A percentile compares a stretch with the other conserved stretches of the same genome.
Conservation (phyloP, 371 early-diverging fungal genomes). For the Nosema muscidifuracis region DNA sequence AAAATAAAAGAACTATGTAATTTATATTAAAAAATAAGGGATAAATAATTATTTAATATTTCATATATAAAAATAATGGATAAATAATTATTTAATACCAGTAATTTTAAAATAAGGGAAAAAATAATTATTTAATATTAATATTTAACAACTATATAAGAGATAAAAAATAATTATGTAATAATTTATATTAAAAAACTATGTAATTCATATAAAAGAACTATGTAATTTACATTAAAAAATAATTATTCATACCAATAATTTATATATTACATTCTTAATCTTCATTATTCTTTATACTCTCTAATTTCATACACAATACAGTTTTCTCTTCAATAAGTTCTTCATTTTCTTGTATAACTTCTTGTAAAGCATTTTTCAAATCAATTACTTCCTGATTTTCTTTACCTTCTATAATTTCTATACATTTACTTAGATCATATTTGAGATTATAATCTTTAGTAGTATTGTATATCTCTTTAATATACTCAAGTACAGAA, state of each 20-base stretch:
- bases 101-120: too few species aligned
- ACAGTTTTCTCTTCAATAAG: constrained; percentile 51
- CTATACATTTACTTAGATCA: constrained; percentile 60
- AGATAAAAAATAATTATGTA: too few species aligned
- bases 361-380: constrained; percentile 53
- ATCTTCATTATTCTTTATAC: neutral
- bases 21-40: neutral
- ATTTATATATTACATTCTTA: too few species aligned
- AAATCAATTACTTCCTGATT: constrained; percentile 59
- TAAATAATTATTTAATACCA: too few species aligned
- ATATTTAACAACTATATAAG: too few species aligned
- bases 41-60: too few species aligned
- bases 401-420: constrained; percentile 63
- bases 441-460: constrained; percentile 58
- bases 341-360: constrained; percentile 55
- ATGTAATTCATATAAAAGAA: too few species aligned
- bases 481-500: constrained; percentile 44
- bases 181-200: too few species aligned
- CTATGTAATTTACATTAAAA: too few species aligned
- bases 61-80: too few species aligned
- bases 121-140: too few species aligned
- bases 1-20: constrained; percentile 1
- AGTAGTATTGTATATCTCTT: constrained; percentile 42
- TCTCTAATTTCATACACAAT: constrained; percentile 9
- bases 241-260: too few species aligned